These are phyloP conservation scores for Euphorbia schlechtendalii DNA, from an alignment of 441 rosid genomes.

Conservation along the genomic window DNA sequence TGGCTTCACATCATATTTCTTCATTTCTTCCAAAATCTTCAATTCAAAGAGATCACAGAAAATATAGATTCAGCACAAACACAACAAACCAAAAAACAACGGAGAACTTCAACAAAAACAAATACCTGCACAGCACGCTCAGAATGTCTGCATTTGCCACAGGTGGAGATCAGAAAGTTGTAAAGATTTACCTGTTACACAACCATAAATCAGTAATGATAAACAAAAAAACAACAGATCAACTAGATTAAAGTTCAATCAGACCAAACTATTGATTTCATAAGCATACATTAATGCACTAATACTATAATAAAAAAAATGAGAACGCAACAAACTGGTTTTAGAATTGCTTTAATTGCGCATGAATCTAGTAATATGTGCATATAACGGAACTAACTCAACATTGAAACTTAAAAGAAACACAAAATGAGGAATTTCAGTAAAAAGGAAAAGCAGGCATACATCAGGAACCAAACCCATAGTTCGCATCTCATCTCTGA, in stretches of 20 bases:
- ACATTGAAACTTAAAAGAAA: neutral
- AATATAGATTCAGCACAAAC: conserved; percentile 4
- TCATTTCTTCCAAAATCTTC: conserved; percentile 90
- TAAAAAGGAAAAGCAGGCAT: conserved; percentile 19
- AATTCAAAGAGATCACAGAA: conserved; percentile 14
- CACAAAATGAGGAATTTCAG: neutral
- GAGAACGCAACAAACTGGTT: too few species aligned
- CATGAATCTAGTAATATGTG: neutral
- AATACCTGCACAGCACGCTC: conserved; percentile 62
- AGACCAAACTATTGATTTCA: neutral
- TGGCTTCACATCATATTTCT: conserved; percentile 81
- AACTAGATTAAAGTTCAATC: neutral
- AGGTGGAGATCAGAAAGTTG: conserved; percentile 79
- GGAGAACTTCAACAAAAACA: conserved; percentile 9
- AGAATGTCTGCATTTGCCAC: conserved; percentile 85
- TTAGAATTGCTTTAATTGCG: neutral
- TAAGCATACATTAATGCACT: neutral
- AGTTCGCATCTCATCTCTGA: conserved; percentile 77
- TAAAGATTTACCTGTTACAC: conserved; percentile 55
- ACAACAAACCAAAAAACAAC: conserved; percentile 4
- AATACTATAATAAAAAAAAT: neutral
- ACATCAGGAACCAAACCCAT: conserved; percentile 93
- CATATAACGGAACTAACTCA: neutral
- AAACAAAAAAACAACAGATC: neutral
- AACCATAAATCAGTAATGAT: neutral